A percentile compares a stretch with the other conserved stretches of the same genome.
Conservation (phyloP, 192 early-diverging fungal genomes). For the Rhizophlyctis rosea region DNA sequence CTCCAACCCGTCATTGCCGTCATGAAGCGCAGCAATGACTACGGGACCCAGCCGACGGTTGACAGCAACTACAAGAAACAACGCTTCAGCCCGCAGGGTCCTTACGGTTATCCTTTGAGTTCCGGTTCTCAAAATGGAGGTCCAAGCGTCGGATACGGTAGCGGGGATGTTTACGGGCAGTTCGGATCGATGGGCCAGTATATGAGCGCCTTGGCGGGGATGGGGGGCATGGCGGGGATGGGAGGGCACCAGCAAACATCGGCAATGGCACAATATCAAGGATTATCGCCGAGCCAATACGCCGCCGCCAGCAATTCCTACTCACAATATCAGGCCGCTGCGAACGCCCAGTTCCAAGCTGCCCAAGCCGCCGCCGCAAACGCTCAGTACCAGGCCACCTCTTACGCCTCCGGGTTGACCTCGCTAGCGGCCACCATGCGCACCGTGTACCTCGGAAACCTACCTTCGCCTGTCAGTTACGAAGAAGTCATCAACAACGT, state of each 20-base stretch:
- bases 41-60: slow-evolving; percentile 37
- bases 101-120: slow-evolving; percentile 29
- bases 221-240: slow-evolving; percentile 33
- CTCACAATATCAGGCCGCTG: slow-evolving; percentile 3
- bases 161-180: slow-evolving; percentile 20
- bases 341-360: neutral
- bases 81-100: slow-evolving; percentile 47
- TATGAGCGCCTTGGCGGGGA: slow-evolving; percentile 29
- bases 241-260: slow-evolving; percentile 9
- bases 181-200: slow-evolving; percentile 24
- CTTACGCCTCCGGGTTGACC: slow-evolving; percentile 19
- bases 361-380: slow-evolving; percentile 5
- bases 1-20: slow-evolving; percentile 26
- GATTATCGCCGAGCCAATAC: slow-evolving; percentile 10
- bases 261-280: slow-evolving; percentile 6
- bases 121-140: slow-evolving; percentile 1
- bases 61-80: slow-evolving; percentile 58
- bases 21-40: slow-evolving; percentile 65
- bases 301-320: neutral
- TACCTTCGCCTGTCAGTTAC: slow-evolving; percentile 55
- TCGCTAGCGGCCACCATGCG: slow-evolving; percentile 43
- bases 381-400: slow-evolving; percentile 5
- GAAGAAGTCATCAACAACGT: slow-evolving; percentile 71
- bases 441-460: slow-evolving; percentile 81
- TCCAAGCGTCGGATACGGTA: slow-evolving; percentile 12